These are phyloP conservation scores for Heracleum sosnowskyi DNA, from an alignment of 129 eudicot genomes.

Conservation along the genomic window DNA sequence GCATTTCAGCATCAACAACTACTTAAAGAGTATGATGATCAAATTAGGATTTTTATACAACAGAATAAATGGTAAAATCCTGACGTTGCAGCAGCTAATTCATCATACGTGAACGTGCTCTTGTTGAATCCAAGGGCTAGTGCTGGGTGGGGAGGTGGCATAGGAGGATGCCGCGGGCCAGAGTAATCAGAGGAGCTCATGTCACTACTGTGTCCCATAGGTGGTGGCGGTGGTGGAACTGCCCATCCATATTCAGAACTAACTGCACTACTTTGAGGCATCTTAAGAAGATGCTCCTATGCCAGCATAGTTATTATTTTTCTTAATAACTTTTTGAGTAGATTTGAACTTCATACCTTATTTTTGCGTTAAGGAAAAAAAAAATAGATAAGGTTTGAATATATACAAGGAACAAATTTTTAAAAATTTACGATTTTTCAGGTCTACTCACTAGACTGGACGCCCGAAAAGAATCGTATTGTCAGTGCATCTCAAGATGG, in stretches of 20 bases:
- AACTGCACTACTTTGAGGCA: conserved; percentile 25
- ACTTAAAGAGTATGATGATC: neutral
- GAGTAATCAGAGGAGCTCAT: conserved; percentile 53
- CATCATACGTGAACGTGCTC: too few relatives aligned
- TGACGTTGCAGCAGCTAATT: conserved; percentile 52
- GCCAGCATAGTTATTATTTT: too few relatives aligned
- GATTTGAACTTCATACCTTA: neutral
- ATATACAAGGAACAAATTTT: neutral
- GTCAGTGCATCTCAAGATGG: too few relatives aligned
- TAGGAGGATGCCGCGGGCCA: conserved; percentile 37
- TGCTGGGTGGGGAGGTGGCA: conserved; percentile 72
- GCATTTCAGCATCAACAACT: conserved; percentile 5
- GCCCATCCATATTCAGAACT: too few relatives aligned
- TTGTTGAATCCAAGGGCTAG: conserved; percentile 57
- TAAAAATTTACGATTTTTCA: conserved; percentile 9
- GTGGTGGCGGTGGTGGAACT: too few relatives aligned
- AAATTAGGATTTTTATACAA: too few relatives aligned
- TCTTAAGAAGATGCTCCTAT: conserved; percentile 19
- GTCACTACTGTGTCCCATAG: too few relatives aligned
- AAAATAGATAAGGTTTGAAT: neutral
- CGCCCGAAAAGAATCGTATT: conserved; percentile 75
- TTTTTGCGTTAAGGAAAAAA: neutral
- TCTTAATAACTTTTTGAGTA: neutral
- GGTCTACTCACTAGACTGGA: conserved; percentile 97
- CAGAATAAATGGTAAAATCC: conserved; percentile 22